Conservation (phyloP, 306 rosid species). For the Potentilla sterilis region DNA sequence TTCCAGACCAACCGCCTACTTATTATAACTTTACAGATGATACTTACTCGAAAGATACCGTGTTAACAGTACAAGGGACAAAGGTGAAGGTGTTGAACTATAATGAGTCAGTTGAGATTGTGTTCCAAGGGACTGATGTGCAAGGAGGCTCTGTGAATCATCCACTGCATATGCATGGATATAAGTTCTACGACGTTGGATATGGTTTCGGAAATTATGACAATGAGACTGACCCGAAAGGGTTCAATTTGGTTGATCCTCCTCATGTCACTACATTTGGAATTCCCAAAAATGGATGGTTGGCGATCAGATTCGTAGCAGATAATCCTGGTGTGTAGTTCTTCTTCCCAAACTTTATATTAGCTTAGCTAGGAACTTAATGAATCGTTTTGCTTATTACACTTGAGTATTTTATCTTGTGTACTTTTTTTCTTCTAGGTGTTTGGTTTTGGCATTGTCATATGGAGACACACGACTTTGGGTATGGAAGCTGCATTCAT, state of each 20-base stretch:
- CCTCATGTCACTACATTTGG: background rate
- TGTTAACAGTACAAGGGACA: background rate
- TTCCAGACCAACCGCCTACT: background rate
- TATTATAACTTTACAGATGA: background rate
- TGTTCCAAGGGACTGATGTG: background rate
- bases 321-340: background rate
- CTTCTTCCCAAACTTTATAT: background rate
- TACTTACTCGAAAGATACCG: background rate
- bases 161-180: background rate
- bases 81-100: background rate
- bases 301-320: background rate
- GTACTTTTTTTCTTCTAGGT: background rate
- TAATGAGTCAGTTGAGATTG: slow-evolving; percentile 1
- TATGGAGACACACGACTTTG: background rate
- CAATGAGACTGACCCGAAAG: background rate
- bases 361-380: too few species aligned
- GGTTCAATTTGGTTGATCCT: background rate
- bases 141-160: background rate
- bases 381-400: background rate
- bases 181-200: background rate
- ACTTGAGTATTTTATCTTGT: background rate
- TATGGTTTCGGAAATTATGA: background rate
- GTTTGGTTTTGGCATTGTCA: background rate
- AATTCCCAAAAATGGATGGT: background rate
- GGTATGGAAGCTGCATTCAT: background rate